These are phyloP conservation scores for Metschnikowia borealis DNA, from an alignment of 805 yeast species.

Conservation along the genomic window DNA sequence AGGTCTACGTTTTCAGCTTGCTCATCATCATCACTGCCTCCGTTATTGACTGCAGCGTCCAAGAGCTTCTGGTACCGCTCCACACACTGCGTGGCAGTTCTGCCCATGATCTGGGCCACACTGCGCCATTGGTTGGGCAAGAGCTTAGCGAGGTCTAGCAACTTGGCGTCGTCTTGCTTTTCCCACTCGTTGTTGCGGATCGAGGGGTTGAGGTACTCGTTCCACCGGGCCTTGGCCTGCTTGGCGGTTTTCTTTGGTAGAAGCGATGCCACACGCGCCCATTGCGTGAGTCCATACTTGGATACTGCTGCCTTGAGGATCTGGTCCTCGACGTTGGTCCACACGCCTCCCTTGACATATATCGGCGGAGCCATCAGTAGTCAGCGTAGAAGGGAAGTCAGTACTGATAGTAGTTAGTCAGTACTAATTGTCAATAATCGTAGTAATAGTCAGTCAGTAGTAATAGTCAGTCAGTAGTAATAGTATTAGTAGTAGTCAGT, in stretches of 20 bases:
- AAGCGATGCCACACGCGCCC: slow-evolving; percentile 89
- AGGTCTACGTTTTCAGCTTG: slow-evolving; percentile 25
- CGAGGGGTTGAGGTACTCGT: slow-evolving; percentile 77
- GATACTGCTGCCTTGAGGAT: slow-evolving; percentile 86
- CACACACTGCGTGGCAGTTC: slow-evolving; percentile 84
- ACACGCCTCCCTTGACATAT: slow-evolving; percentile 81
- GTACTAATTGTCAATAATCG: too few species aligned
- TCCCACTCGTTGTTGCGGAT: slow-evolving; percentile 67
- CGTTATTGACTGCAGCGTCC: slow-evolving; percentile 38
- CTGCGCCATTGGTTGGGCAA: slow-evolving; percentile 95
- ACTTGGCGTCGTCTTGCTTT: slow-evolving; percentile 67
- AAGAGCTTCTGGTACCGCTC: slow-evolving; percentile 77
- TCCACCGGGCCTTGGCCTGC: slow-evolving; percentile 93
- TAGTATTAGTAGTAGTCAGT: too few species aligned
- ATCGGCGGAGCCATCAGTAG: slow-evolving; percentile 43
- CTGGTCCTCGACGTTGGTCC: slow-evolving; percentile 87
- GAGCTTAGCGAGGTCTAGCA: slow-evolving; percentile 60
- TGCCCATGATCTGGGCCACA: slow-evolving; percentile 72
- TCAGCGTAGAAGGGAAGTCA: neutral
- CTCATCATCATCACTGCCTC: slow-evolving; percentile 22
- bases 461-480: too few species aligned
- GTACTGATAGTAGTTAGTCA: too few species aligned
- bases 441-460: too few species aligned
- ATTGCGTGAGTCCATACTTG: slow-evolving; percentile 90
- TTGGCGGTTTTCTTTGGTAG: slow-evolving; percentile 81